Percentiles rank a stretch among this genome's conserved stretches.
phyloP scores from a whole-genome alignment of 2,329 filamentous ascomycete genomes.

The Penicillium olsonii region DNA sequence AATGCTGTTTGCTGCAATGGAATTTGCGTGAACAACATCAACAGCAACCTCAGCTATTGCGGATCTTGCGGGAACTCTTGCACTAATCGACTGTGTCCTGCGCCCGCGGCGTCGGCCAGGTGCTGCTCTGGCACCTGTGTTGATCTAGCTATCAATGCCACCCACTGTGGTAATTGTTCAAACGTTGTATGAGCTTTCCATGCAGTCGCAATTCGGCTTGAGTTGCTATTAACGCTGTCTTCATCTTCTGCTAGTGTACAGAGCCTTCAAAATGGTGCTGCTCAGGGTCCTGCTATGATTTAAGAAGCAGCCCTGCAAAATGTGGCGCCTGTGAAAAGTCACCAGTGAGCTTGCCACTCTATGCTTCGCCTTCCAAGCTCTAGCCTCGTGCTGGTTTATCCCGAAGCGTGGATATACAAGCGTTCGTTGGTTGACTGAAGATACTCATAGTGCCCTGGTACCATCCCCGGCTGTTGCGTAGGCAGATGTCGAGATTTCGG shows the following conservation, averaged over 20 bases:
- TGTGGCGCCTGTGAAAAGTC: constrained; percentile 8
- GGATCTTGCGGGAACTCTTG: constrained; percentile 7
- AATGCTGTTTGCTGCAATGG: constrained; percentile 1
- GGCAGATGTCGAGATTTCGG: neutral
- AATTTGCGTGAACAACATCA: constrained; percentile 5
- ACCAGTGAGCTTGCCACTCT: neutral
- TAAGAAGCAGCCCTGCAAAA: neutral
- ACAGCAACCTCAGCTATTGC: constrained; percentile 1
- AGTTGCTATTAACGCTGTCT: neutral
- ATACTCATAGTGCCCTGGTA: neutral
- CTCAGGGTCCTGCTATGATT: constrained; percentile 3
- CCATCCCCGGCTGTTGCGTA: neutral
- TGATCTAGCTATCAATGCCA: constrained; percentile 3
- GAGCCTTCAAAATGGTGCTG: constrained; percentile 1
- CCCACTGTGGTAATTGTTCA: constrained; percentile 3
- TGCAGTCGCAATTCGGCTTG: neutral
- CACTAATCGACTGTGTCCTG: constrained; percentile 5
- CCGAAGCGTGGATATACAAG: too few species aligned
- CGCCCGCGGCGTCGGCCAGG: neutral
- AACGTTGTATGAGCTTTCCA: neutral
- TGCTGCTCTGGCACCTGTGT: constrained; percentile 12
- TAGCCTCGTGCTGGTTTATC: too few species aligned
- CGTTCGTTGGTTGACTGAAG: too few species aligned
- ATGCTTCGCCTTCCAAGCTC: too few species aligned
- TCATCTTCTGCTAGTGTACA: neutral